These are phyloP conservation scores for Arthroderma uncinatum DNA, from an alignment of 2,329 filamentous ascomycete genomes.

Conservation along the genomic window DNA sequence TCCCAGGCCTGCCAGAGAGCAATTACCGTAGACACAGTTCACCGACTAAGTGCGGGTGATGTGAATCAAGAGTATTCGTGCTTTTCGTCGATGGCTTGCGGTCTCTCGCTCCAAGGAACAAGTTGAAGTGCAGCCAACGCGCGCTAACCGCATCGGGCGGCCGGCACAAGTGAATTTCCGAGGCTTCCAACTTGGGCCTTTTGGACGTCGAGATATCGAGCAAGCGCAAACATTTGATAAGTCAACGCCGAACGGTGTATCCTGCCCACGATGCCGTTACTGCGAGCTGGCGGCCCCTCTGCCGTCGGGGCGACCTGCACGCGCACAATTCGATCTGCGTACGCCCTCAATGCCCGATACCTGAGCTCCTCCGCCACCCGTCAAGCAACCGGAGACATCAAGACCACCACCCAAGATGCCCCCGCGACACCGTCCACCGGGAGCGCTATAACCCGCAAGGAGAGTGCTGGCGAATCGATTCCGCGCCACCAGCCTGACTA, in stretches of 20 bases:
- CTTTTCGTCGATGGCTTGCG: conserved; percentile 1
- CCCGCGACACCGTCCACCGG: conserved; percentile 29
- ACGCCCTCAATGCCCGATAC: conserved; percentile 29
- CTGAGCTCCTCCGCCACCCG: conserved; percentile 36
- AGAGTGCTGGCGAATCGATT: conserved; percentile 41
- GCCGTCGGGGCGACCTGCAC: conserved; percentile 24
- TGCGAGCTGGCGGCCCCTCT: conserved; percentile 42
- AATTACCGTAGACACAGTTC: conserved; percentile 3
- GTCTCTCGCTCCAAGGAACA: not conserved
- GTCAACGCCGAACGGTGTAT: not conserved
- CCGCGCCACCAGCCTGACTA: conserved; percentile 69
- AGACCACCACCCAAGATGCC: conserved; percentile 38
- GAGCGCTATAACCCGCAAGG: conserved; percentile 41
- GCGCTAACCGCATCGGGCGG: conserved; percentile 29
- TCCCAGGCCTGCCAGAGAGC: not conserved
- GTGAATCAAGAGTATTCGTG: not conserved
- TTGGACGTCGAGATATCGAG: not conserved
- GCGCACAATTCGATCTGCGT: conserved; percentile 23
- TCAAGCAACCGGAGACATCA: conserved; percentile 20
- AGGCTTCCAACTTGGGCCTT: not conserved
- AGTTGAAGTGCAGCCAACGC: conserved; percentile 19
- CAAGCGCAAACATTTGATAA: not conserved
- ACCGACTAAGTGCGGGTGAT: not conserved
- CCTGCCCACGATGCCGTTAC: conserved; percentile 49
- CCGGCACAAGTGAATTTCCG: not conserved